Percentiles rank a stretch among this genome's conserved stretches.
phyloP scores from a whole-genome alignment of 345 rosid species.

The Moricandia moricandioides region DNA sequence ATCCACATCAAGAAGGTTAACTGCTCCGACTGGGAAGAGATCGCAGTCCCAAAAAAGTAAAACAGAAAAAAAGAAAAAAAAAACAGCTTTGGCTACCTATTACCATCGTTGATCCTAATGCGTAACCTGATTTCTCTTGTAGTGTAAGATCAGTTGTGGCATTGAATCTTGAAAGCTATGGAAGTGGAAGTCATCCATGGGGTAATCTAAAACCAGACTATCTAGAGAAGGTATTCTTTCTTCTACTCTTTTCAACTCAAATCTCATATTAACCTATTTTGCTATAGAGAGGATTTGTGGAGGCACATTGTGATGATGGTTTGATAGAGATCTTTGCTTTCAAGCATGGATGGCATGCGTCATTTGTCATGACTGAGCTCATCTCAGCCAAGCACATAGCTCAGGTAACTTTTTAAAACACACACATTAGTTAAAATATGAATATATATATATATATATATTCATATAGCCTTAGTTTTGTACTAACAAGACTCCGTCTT shows the following conservation, averaged over 20 bases:
- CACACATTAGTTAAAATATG: neutral
- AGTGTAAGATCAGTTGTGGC: slow-evolving; percentile 39
- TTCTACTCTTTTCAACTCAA: neutral
- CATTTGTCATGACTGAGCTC: slow-evolving; percentile 97
- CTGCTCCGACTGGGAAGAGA: slow-evolving; percentile 83
- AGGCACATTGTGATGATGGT: slow-evolving; percentile 92
- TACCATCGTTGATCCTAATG: neutral
- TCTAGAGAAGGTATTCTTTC: slow-evolving; percentile 34
- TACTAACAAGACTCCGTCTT: neutral
- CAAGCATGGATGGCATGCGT: slow-evolving; percentile 99
- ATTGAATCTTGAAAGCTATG: slow-evolving; percentile 38
- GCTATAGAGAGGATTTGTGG: slow-evolving; percentile 80
- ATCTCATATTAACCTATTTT: neutral
- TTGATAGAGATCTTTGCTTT: slow-evolving; percentile 90
- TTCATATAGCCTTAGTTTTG: neutral
- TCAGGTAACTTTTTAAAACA: slow-evolving; percentile 53
- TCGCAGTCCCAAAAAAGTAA: slow-evolving; percentile 82
- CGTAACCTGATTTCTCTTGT: neutral
- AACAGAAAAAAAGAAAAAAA: slow-evolving; percentile 57
- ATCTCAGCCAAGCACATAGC: slow-evolving; percentile 96
- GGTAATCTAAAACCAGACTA: slow-evolving; percentile 38
- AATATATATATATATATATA: too few relatives aligned
- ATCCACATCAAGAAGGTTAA: slow-evolving; percentile 71
- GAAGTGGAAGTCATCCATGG: slow-evolving; percentile 40
- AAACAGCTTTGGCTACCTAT: neutral